These are phyloP conservation scores for Trametes coccinea DNA, from an alignment of 768 basidiomycete species.

Conservation along the genomic window DNA sequence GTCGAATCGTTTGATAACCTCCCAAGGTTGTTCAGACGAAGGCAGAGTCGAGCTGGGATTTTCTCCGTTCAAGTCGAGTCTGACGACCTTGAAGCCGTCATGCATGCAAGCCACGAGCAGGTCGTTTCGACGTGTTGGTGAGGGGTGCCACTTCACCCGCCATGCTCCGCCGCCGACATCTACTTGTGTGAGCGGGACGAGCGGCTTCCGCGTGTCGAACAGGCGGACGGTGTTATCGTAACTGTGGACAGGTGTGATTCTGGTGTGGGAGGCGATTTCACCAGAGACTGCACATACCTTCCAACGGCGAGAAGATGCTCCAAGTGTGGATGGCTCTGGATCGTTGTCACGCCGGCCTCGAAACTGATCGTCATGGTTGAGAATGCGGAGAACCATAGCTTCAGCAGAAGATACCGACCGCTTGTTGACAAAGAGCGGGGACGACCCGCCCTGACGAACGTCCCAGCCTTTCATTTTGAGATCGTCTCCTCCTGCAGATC, in stretches of 20 bases:
- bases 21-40: conserved; percentile 24
- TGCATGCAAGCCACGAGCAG: conserved; percentile 97
- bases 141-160: conserved; percentile 96
- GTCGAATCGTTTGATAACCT: conserved; percentile 62
- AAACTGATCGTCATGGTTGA: conserved; percentile 54
- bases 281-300: conserved; percentile 51
- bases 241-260: conserved; percentile 41
- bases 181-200: conserved; percentile 53
- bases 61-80: conserved; percentile 37
- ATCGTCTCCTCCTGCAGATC: conserved; percentile 85
- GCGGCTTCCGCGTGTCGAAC: conserved; percentile 77
- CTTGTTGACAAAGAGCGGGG: conserved; percentile 72
- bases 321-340: conserved; percentile 78
- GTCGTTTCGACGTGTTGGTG: conserved; percentile 59
- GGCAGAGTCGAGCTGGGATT: conserved; percentile 2
- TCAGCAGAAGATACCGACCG: conserved; percentile 41
- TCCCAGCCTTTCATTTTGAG: conserved; percentile 92
- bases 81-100: conserved; percentile 88
- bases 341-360: conserved; percentile 88
- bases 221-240: conserved; percentile 82
- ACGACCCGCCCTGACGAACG: conserved; percentile 57
- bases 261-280: background rate
- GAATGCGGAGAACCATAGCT: background rate
- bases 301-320: conserved; percentile 90
- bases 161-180: conserved; percentile 91